Evolutionary conservation across 2,329 filamentous ascomycete genomes (phyloP).

Genomic region (Acarospora socialis): DNA sequence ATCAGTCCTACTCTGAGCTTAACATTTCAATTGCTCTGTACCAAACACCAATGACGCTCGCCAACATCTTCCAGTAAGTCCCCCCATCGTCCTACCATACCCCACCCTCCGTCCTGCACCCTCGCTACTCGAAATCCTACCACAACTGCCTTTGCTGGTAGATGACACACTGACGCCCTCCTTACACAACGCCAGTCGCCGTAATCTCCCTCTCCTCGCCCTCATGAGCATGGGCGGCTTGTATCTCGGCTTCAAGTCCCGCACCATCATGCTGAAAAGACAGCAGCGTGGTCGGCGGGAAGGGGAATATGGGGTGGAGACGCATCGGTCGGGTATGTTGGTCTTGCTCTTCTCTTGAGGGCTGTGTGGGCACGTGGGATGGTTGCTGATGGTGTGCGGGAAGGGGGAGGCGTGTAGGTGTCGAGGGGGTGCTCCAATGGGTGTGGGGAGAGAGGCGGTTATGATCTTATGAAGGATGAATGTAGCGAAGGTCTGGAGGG

Average conservation of each 20-base stretch:
- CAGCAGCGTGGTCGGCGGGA: background rate
- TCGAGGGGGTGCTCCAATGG: background rate
- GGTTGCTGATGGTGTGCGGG: too few species aligned
- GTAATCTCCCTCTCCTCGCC: conserved; percentile 8
- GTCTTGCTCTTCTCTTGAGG: conserved; percentile 48
- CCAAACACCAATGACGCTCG: background rate
- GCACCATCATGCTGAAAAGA: conserved; percentile 4
- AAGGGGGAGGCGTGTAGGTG: conserved; percentile 8
- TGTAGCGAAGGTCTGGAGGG: too few species aligned
- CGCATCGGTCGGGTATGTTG: conserved; percentile 1
- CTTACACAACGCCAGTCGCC: conserved; percentile 2
- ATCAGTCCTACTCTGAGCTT: background rate
- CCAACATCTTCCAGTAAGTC: conserved; percentile 1
- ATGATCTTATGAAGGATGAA: too few species aligned
- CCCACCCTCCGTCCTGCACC: background rate
- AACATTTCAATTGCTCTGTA: background rate
- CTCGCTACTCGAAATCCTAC: background rate
- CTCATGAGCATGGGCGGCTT: conserved; percentile 10
- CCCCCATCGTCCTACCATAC: background rate
- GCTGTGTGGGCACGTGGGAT: too few species aligned
- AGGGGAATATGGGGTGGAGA: background rate
- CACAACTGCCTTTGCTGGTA: conserved; percentile 5
- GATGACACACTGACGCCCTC: background rate
- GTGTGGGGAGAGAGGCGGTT: background rate
- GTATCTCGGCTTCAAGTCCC: conserved; percentile 11